Evolutionary conservation across 164 flowering plant genomes (phyloP), one percentile per base, ranked within the genome.

Genomic region (Berberis thunbergii): DNA sequence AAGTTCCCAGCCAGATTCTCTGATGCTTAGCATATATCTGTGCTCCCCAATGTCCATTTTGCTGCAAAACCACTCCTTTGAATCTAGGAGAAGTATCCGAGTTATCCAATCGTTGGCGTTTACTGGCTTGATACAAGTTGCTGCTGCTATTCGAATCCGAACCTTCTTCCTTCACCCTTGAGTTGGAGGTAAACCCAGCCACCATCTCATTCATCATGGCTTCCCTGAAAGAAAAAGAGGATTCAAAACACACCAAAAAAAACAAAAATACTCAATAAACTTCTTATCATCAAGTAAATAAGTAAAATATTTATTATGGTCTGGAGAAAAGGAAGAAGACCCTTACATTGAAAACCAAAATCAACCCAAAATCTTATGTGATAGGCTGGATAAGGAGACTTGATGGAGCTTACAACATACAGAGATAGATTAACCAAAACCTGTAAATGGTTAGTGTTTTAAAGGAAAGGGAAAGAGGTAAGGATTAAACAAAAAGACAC

Each of bases 1-100:
- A 86, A 1, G 93, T 84, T 2, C 89, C 89, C 0, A 86, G 82
- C 93, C 93, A 86, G 38, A 84, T 75, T 3, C 89, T 59, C 49
- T 78, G 74, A 75, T 80, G 86, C 54, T 83, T 79, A 26, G 83
- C 75, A 40, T 86, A 86, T 45, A 84, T 80, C 67, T 84, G 93
- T 3, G 86, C 83, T 2, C 93, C 93, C 89, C 87, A 83, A 12
- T 78, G 78, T 6, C 89, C 86, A 9, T 83, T 83, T 40, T 65
- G 83, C 58, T 81, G 87, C 11, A 72, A 71, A 2, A 86, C 86
- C 9, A 84, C 87, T 5, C 93, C 93, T 74, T 82, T 86, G 76
- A 76, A 83, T 67, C 69, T 77, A 4, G 67, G 41, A 0, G 58
- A 46, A 7, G 78, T 49, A 7, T 75, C 42, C 1, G 65, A 3